Evolutionary conservation across 257 asterid species (phyloP), one percentile per base, ranked within the genome.

Genomic region (Jacaranda copaia): DNA sequence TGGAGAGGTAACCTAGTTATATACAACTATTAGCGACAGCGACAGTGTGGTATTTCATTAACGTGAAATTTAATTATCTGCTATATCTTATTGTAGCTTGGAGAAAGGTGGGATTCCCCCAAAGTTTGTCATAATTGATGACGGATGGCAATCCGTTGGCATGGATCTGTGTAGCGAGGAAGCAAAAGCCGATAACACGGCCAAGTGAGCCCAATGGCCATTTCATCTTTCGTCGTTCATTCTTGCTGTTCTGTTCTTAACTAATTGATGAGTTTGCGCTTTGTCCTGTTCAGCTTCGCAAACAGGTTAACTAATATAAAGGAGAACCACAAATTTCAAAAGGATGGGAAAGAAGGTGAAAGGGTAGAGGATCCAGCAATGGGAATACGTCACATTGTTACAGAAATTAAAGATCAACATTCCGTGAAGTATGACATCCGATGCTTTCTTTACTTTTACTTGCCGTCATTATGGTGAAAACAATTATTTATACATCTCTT

Each of bases 141-240:
- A 94, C 81, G 99, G 99, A 68, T 94, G 98, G 98, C 99, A 94
- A 79, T 77, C 99, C 0, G 97, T 94, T 61, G 88, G 87, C 13
- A 89, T 92, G 97, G 98, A 94, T 85, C 92, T 93, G 42, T 62
- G 77, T 43, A 73, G 96, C 18, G 69, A 78, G 58, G 88, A 72
- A 74, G 70, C 84, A 35, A 57, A 82, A 83, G 92, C 91, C 11
- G 94, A 92, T 81, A 92, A 94, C 84, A 38, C 89, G 6, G 98
- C 98, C 67, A 94, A 94, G 98, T 94, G 81, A 87, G 95, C 70
- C 75, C 48, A 52, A 42, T 0, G 20, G 63, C 46, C 6, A 3
- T 43, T 45, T 61, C 46, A 14, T 19, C 60, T 68, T 53, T 15
- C 8, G 5, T 32, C 14, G 5, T 10, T 57, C 72, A 43, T 42